These are phyloP conservation scores for Euptelea pleiosperma DNA, from an alignment of 164 flowering plant species.

Conservation along the genomic window DNA sequence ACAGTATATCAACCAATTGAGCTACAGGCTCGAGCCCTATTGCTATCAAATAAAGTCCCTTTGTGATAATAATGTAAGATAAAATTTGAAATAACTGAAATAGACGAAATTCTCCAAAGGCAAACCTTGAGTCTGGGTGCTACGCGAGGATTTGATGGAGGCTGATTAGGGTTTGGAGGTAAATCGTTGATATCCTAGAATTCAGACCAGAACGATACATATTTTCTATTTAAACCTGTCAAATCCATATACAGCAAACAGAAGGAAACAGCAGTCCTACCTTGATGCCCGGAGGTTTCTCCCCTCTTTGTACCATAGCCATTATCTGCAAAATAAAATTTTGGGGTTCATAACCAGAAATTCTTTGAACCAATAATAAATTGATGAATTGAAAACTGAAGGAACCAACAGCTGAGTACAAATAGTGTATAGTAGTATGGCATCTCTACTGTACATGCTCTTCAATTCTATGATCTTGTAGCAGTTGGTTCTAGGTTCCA, in stretches of 20 bases:
- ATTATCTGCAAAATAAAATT: slow-evolving; percentile 56
- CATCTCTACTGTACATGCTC: too few species aligned
- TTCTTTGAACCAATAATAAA: too few species aligned
- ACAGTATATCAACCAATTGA: neutral
- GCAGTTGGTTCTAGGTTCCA: too few species aligned
- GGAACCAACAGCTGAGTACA: too few species aligned
- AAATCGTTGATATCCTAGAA: slow-evolving; percentile 82
- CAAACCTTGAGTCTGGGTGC: slow-evolving; percentile 76
- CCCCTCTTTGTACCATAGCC: slow-evolving; percentile 91
- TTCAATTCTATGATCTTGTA: too few species aligned
- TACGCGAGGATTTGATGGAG: slow-evolving; percentile 67
- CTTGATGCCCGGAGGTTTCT: slow-evolving; percentile 71
- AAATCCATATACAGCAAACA: slow-evolving; percentile 1
- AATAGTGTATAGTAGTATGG: too few species aligned
- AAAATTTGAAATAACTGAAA: too few species aligned
- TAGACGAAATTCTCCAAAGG: neutral
- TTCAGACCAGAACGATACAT: slow-evolving; percentile 9
- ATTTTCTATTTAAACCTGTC: neutral
- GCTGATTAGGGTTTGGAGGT: slow-evolving; percentile 94
- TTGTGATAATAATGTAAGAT: too few species aligned
- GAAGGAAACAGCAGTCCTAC: slow-evolving; percentile 21
- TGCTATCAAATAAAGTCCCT: too few species aligned
- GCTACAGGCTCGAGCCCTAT: neutral
- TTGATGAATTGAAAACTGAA: too few species aligned
- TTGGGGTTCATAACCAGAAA: slow-evolving; percentile 1